phyloP scores from a whole-genome alignment of 345 rosid species.

The Kandelia obovata region DNA sequence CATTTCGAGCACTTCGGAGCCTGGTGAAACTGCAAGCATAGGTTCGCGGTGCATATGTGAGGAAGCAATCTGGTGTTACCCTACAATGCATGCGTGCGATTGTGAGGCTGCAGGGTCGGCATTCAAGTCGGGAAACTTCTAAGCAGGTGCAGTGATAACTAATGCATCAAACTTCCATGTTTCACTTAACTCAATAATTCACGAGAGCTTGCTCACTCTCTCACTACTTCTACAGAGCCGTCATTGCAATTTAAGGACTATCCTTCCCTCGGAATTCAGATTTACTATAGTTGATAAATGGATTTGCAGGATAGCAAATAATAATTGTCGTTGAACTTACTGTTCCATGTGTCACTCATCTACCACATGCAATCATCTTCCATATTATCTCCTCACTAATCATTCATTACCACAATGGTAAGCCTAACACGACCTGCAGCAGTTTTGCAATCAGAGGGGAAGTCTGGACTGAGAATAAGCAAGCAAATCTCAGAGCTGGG shows the following conservation, averaged over 20 bases:
- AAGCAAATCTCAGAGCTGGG: too few relatives aligned
- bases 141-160: constrained; percentile 14
- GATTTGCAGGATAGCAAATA: not conserved
- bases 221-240: not conserved
- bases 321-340: not conserved
- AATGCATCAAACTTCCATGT: not conserved
- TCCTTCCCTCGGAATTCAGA: not conserved
- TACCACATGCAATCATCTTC: not conserved
- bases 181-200: not conserved
- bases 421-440: not conserved
- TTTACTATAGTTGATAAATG: not conserved
- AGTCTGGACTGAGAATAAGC: not conserved
- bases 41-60: constrained; percentile 64
- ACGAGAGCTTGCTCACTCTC: not conserved
- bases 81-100: constrained; percentile 74
- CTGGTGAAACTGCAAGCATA: constrained; percentile 79
- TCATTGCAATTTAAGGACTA: not conserved
- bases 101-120: constrained; percentile 68
- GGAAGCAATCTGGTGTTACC: constrained; percentile 66
- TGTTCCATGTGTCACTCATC: too few relatives aligned
- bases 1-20: constrained; percentile 66
- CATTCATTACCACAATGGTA: not conserved
- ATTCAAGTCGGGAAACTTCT: constrained; percentile 72
- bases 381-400: not conserved
- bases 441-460: not conserved